Conservation (phyloP, 495 filamentous ascomycete genomes). For the Cairneyella variabilis region DNA sequence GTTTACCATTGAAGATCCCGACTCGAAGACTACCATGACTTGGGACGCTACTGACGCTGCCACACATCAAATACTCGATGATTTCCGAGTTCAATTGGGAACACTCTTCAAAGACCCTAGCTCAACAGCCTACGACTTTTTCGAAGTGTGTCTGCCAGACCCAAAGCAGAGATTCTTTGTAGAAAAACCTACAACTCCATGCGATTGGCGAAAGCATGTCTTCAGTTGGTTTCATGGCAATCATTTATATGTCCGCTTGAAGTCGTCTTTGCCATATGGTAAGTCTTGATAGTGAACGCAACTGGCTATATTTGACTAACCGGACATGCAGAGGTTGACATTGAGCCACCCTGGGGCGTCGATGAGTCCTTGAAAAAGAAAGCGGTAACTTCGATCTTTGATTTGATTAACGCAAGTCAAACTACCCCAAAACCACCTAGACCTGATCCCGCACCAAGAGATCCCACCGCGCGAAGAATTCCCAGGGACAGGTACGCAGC, state of each 20-base stretch:
- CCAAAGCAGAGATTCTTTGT: neutral
- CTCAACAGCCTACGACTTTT: neutral
- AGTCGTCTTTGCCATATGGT: too few species aligned
- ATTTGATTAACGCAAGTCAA: too few species aligned
- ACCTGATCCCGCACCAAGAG: too few species aligned
- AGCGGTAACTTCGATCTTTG: too few species aligned
- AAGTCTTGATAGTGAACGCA: too few species aligned
- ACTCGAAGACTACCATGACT: too few species aligned
- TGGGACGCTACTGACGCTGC: too few species aligned
- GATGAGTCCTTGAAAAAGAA: neutral
- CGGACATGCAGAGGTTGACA: neutral
- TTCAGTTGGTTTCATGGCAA: constrained; percentile 8
- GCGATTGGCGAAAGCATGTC: constrained; percentile 6
- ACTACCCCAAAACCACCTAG: too few species aligned
- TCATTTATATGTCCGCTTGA: neutral
- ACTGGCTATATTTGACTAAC: too few species aligned
- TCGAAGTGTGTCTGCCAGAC: neutral
- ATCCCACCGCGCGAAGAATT: too few species aligned
- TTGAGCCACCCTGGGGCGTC: neutral
- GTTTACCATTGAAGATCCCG: neutral
- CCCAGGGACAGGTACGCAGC: constrained; percentile 15
- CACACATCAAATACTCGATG: too few species aligned
- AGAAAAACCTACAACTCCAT: neutral
- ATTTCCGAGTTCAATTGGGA: too few species aligned
- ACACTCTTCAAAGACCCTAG: neutral